These are phyloP conservation scores for Naganishia sp. DNA, from an alignment of 1,284 basidiomycete species.

Conservation along the genomic window DNA sequence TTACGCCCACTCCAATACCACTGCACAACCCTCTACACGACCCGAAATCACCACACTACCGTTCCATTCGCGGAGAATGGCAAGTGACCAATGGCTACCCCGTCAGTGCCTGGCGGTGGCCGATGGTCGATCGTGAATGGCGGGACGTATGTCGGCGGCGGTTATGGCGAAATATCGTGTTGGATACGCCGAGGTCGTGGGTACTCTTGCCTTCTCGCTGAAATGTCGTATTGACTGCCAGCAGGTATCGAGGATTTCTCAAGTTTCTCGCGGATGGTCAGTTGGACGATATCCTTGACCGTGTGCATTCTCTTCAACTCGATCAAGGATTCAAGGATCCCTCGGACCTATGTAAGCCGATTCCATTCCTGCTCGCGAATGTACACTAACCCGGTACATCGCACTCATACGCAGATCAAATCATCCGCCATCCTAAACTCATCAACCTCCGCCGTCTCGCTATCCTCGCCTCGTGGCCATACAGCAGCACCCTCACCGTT, in stretches of 20 bases:
- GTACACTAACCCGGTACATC: neutral
- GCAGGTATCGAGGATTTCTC: conserved; percentile 20
- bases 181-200: conserved; percentile 36
- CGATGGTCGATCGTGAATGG: conserved; percentile 39
- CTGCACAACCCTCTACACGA: conserved; percentile 36
- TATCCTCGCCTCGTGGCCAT: conserved; percentile 40
- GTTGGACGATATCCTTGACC: conserved; percentile 32
- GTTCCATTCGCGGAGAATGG: conserved; percentile 40
- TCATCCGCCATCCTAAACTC: conserved; percentile 37
- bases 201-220: conserved; percentile 5
- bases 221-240: neutral
- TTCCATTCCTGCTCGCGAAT: neutral
- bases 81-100: conserved; percentile 42
- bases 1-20: conserved; percentile 16
- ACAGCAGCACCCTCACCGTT: conserved; percentile 31
- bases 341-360: conserved; percentile 38
- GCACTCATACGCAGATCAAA: conserved; percentile 34
- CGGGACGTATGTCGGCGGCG: conserved; percentile 35
- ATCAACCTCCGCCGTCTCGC: conserved; percentile 36
- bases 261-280: conserved; percentile 9
- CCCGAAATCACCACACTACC: conserved; percentile 38
- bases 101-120: conserved; percentile 42
- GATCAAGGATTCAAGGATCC: conserved; percentile 38
- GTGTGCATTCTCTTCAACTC: conserved; percentile 30
- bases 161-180: conserved; percentile 38